Base-by-base conservation (phyloP, 495 filamentous ascomycete species). In the Daldinia grandis region DNA sequence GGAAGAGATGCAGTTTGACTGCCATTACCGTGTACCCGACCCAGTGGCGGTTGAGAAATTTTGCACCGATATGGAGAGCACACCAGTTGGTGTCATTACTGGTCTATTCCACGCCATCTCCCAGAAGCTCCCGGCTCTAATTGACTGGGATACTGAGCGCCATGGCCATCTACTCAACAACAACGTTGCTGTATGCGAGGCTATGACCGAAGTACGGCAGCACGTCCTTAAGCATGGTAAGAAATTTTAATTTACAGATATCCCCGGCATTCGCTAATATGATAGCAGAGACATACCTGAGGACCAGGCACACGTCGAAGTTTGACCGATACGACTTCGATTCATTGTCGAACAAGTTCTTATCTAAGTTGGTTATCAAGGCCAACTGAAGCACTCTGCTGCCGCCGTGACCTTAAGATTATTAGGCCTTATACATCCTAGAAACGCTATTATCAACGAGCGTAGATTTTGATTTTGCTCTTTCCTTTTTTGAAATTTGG, bases 1-100 rank as follows among this genome's bases (percentile, higher is more conserved):
- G 94, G 94, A 97, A 78, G 90, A 96, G 83, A 97, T 97, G 88
- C 94, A 97, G 78, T 97, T 97, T 78, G 94, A 97, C 79, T 93
- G 90, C 84, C 91, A 95, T 77, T 97, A 97, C 83, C 91, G 93
- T 49, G 89, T 93, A 9, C 92, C 91, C 12, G 93, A 97, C 78
- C 85, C 89, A 28, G 83, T 87, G 47, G 91, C 91, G 5, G 93
- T 96, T 27, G 87, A 93, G 66, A 96, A 95, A 80, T 97, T 97
- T 87, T 97, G 93, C 84, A 85, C 83, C 47, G 94, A 97, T 67
- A 97, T 97, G 94, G 94, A 97, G 85, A 90, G 89, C 9, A 94
- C 91, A 33, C 94, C 94, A 1, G 94, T 97, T 56, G 94, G 93
- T 68, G 94, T 97, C 78, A 95, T 97, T 74, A 93, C 95, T 58